These are phyloP conservation scores for Hydrangea macrophylla DNA, from an alignment of 148 eudicot genomes.

Conservation along the genomic window DNA sequence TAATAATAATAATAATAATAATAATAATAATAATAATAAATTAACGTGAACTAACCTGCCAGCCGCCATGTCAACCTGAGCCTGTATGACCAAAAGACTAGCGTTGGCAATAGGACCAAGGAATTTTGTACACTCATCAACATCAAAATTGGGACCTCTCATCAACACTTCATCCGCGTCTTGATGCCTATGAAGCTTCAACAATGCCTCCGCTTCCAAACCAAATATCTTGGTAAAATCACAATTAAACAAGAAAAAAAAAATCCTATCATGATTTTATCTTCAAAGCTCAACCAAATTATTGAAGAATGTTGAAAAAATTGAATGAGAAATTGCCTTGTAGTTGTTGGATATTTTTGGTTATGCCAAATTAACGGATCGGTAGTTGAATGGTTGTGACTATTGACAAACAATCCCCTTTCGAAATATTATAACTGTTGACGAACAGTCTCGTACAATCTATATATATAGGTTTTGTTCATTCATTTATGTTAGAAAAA, in stretches of 20 bases:
- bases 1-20: too few species aligned
- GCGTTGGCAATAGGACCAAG: constrained; percentile 70
- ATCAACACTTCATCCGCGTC: constrained; percentile 65
- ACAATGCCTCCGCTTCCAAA: constrained; percentile 80
- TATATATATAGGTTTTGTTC: too few species aligned
- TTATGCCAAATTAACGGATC: too few species aligned
- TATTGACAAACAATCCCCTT: too few species aligned
- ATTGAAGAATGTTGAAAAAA: background rate
- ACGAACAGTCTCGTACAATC: too few species aligned
- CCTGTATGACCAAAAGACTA: constrained; percentile 55
- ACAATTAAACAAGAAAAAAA: too few species aligned
- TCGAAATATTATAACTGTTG: too few species aligned
- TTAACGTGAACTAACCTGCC: constrained; percentile 98
- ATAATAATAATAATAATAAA: too few species aligned
- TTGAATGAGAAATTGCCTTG: background rate
- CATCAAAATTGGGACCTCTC: constrained; percentile 60
- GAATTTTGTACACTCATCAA: constrained; percentile 59
- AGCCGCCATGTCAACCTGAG: constrained; percentile 76
- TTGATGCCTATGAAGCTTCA: constrained; percentile 69
- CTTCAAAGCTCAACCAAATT: background rate
- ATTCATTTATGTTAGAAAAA: too few species aligned
- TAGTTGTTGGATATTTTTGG: too few species aligned
- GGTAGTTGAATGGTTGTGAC: too few species aligned
- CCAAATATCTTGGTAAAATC: constrained; percentile 46
- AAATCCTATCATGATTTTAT: constrained; percentile 11